phyloP scores from a whole-genome alignment of 768 basidiomycete genomes.

The Rhizopogon vulgaris region DNA sequence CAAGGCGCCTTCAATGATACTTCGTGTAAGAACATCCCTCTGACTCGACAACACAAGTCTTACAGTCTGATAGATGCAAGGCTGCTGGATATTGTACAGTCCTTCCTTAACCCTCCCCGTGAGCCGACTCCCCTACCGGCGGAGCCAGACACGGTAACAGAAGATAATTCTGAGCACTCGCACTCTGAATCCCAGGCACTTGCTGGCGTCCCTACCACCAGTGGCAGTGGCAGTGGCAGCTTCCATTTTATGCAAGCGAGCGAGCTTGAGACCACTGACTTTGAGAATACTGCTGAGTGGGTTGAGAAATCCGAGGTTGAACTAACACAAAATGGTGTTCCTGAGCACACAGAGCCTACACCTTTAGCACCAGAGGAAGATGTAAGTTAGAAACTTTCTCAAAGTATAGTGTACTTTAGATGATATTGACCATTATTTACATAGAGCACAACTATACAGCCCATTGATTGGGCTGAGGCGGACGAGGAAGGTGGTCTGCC shows the following conservation, averaged over 20 bases:
- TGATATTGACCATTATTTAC: neutral
- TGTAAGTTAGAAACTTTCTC: neutral
- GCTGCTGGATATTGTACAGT: conserved; percentile 49
- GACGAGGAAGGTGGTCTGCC: conserved; percentile 78
- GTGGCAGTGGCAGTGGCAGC: conserved; percentile 38
- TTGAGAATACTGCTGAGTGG: conserved; percentile 52
- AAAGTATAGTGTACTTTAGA: neutral
- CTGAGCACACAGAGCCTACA: neutral
- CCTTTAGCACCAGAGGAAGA: neutral
- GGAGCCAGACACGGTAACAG: conserved; percentile 22
- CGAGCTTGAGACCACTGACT: conserved; percentile 55
- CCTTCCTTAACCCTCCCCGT: conserved; percentile 44
- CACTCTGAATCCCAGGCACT: conserved; percentile 17
- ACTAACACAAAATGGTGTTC: conserved; percentile 10
- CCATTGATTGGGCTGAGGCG: conserved; percentile 73
- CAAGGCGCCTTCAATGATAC: conserved; percentile 58
- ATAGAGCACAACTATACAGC: conserved; percentile 20
- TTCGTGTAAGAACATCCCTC: conserved; percentile 44
- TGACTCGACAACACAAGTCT: neutral
- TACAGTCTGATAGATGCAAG: conserved; percentile 45
- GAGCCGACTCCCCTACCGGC: conserved; percentile 27
- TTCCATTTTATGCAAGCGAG: conserved; percentile 82
- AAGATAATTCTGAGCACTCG: conserved; percentile 17
- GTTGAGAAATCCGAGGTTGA: conserved; percentile 42
- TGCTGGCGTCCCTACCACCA: conserved; percentile 31